These are phyloP conservation scores for Cercis canadensis DNA, from an alignment of 306 rosid genomes.

Conservation along the genomic window DNA sequence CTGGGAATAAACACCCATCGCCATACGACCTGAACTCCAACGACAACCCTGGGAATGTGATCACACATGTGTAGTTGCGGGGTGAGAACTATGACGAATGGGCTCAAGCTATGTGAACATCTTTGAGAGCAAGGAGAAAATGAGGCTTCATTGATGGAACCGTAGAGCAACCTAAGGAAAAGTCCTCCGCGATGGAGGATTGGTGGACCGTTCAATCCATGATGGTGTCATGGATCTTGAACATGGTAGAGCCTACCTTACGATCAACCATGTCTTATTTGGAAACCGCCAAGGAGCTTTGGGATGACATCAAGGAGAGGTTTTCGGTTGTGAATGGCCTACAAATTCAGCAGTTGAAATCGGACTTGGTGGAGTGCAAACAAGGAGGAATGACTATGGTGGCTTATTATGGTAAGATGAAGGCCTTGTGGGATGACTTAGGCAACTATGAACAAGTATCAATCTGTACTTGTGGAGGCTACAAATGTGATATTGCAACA, in stretches of 20 bases:
- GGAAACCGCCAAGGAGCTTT: neutral
- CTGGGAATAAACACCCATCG: neutral
- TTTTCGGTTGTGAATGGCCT: neutral
- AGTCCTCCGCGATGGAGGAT: neutral
- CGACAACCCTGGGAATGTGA: neutral
- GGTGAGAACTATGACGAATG: neutral
- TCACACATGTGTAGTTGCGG: neutral
- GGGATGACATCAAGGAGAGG: neutral
- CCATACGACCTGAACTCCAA: neutral
- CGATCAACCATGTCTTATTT: neutral
- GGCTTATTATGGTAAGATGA: neutral
- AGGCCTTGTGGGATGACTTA: neutral
- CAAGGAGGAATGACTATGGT: neutral
- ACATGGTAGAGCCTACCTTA: neutral
- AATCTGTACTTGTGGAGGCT: too few species aligned
- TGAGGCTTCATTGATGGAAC: neutral
- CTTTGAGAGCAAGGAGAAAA: neutral
- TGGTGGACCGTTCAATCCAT: neutral
- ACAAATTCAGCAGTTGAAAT: too few species aligned
- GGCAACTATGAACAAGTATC: conserved; percentile 19
- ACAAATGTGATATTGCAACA: too few species aligned
- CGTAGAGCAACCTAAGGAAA: neutral
- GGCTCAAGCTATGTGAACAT: neutral
- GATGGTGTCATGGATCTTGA: conserved; percentile 6
- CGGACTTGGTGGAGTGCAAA: too few species aligned